A percentile compares a stretch with the other conserved stretches of the same genome.
phyloP scores from a whole-genome alignment of 2,329 filamentous ascomycete species.

The Aureobasidium leucospermi region DNA sequence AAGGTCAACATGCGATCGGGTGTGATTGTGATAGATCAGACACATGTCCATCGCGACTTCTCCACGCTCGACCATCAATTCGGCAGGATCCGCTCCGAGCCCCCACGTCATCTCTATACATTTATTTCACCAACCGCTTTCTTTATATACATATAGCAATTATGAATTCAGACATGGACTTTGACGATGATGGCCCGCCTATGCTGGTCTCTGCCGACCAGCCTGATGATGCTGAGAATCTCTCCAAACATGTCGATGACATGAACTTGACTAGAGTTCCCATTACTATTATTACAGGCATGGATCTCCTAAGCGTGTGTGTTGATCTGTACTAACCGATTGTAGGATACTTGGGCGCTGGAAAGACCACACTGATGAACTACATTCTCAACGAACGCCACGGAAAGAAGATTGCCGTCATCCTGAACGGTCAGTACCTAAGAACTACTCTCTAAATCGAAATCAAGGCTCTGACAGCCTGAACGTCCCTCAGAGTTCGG shows the following conservation, averaged over 20 bases:
- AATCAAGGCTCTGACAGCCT: conserved; percentile 11
- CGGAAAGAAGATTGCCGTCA: conserved; percentile 96
- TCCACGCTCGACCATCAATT: not conserved
- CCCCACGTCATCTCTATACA: conserved; percentile 6
- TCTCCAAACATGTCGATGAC: conserved; percentile 40
- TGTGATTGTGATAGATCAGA: not conserved
- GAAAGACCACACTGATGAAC: conserved; percentile 91
- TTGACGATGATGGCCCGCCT: conserved; percentile 55
- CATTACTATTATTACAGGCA: conserved; percentile 78
- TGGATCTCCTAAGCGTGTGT: conserved; percentile 11
- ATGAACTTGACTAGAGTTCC: conserved; percentile 59
- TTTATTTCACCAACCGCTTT: not conserved
- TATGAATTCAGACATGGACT: conserved; percentile 44
- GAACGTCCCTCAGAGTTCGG: conserved; percentile 27
- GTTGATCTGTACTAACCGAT: not conserved
- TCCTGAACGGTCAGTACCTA: conserved; percentile 65
- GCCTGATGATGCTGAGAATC: conserved; percentile 20
- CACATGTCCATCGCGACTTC: not conserved
- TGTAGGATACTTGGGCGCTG: conserved; percentile 86
- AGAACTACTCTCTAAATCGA: not conserved
- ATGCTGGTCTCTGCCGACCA: conserved; percentile 53
- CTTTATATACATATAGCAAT: not conserved
- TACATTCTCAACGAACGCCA: conserved; percentile 93
- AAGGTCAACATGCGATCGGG: not conserved
- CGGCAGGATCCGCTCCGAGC: not conserved